Conservation (phyloP, 176 grass and related monocot genomes). For the Elymus sibiricus region DNA sequence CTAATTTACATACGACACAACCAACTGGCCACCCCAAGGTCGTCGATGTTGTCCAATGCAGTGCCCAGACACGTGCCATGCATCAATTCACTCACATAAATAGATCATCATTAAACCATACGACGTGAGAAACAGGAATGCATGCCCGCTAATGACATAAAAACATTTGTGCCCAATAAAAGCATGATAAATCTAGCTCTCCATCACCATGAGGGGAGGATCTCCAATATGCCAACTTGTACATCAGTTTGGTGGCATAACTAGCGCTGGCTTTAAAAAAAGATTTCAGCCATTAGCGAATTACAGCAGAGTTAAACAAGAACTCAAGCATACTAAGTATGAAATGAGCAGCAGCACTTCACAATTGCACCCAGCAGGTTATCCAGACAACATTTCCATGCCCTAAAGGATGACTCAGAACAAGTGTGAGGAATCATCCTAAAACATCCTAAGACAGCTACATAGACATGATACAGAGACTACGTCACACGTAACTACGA, state of each 20-base stretch:
- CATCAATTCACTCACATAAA: neutral
- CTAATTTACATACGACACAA: neutral
- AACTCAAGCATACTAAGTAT: neutral
- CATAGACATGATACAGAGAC: neutral
- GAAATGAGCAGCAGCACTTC: neutral
- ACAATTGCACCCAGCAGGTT: neutral
- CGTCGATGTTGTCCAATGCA: neutral
- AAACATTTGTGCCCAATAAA: conserved; percentile 12
- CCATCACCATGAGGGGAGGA: neutral
- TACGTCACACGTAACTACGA: neutral
- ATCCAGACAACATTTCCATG: neutral
- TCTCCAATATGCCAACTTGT: neutral
- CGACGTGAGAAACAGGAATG: neutral
- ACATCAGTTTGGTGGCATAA: conserved; percentile 1
- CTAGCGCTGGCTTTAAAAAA: neutral
- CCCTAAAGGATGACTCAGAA: neutral
- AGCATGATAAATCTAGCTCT: neutral
- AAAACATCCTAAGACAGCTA: neutral
- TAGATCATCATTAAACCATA: neutral
- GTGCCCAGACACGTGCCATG: neutral
- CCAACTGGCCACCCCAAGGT: neutral
- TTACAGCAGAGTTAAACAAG: neutral
- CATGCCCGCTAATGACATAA: neutral
- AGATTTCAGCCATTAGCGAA: neutral
- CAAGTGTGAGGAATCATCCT: neutral